Evolutionary conservation across 768 basidiomycete species (phyloP), one percentile per base, ranked within the genome.

Genomic region (Calocybe indica): DNA sequence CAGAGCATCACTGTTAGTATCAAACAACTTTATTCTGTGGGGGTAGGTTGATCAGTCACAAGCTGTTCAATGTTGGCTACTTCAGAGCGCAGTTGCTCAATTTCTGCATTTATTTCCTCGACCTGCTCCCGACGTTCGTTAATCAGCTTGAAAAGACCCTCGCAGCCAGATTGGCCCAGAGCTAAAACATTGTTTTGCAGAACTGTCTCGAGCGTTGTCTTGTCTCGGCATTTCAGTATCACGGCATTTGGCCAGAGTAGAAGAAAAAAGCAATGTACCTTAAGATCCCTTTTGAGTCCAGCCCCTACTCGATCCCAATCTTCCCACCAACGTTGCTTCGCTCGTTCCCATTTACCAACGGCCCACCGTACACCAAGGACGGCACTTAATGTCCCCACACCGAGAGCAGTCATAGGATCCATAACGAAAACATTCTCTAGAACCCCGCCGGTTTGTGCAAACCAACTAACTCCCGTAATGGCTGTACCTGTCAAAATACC

Each of bases 291-390:
- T 40, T 74, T 71, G 34, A 87, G 67, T 0, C 87, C 83, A 41
- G 80, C 70, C 5, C 78, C 75, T 3, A 87, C 69, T 42, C 87
- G 70, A 13, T 56, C 58, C 72, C 80, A 84, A 58, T 88, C 85
- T 45, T 76, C 72, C 77, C 77, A 75, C 85, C 86, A 91, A 50
- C 66, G 68, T 47, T 63, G 67, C 60, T 85, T 83, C 3, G 80
- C 79, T 53, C 71, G 77, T 48, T 88, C 84, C 85, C 86, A 90
- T 49, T 69, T 70, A 9, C 78, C 75, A 5, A 84, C 69, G 1
- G 75, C 76, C 82, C 83, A 86, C 37, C 85, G 68, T 37, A 86
- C 50, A 40, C 79, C 74, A 2, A 63, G 55, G 5, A 75, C 59
- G 0, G 73, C 69, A 13, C 72, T 65, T 8, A 91, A 59, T 46